phyloP scores from a whole-genome alignment of 441 rosid genomes.

The Theobroma grandiflorum region DNA sequence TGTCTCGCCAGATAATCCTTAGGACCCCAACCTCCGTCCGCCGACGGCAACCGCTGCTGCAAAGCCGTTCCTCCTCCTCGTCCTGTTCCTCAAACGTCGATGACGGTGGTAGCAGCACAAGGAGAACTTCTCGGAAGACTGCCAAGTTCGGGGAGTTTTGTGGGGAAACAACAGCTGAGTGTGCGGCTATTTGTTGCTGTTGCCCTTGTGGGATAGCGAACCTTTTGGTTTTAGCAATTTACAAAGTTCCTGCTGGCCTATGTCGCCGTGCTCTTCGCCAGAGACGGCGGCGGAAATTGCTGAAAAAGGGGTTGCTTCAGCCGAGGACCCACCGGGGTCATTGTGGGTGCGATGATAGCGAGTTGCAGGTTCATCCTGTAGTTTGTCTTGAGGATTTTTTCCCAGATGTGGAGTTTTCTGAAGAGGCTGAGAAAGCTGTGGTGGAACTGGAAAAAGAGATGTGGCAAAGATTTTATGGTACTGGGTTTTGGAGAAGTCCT shows the following conservation, averaged over 20 bases:
- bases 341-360: constrained; percentile 39
- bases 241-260: constrained; percentile 57
- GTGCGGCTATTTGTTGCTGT: constrained; percentile 69
- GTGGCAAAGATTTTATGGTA: constrained; percentile 69
- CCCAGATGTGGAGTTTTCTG: constrained; percentile 33
- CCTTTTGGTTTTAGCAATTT: constrained; percentile 54
- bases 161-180: constrained; percentile 59
- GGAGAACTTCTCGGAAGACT: background rate
- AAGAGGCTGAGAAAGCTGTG: constrained; percentile 55
- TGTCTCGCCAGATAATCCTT: constrained; percentile 24
- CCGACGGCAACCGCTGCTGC: constrained; percentile 38
- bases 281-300: constrained; percentile 42
- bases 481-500: constrained; percentile 85
- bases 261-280: constrained; percentile 50
- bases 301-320: constrained; percentile 43
- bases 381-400: constrained; percentile 33
- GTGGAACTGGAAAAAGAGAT: constrained; percentile 72
- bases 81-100: constrained; percentile 32
- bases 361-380: constrained; percentile 36
- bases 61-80: constrained; percentile 35
- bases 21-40: constrained; percentile 34
- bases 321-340: constrained; percentile 34
- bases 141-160: constrained; percentile 53
- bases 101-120: background rate
- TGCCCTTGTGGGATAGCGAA: constrained; percentile 60